Evolutionary conservation across 371 early-diverging fungal genomes (phyloP).

Genomic region (Apophysomyces variabilis): DNA sequence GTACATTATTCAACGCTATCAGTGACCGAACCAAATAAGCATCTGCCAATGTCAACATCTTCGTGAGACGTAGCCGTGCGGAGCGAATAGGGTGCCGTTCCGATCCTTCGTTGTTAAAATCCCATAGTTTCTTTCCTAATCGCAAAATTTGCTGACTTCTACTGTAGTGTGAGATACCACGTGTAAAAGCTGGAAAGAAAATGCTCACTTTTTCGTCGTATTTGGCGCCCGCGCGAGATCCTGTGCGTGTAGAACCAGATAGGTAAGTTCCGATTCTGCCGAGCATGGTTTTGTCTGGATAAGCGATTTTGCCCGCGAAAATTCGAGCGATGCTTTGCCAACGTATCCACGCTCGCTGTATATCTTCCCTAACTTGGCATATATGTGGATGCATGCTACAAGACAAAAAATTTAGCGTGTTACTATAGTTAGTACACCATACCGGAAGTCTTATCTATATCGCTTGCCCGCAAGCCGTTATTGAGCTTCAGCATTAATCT

Average conservation of each 20-base stretch:
- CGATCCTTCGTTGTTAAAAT: background rate
- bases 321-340: constrained; percentile 65
- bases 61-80: background rate
- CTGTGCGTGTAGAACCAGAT: constrained; percentile 42
- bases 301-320: constrained; percentile 47
- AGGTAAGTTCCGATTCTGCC: constrained; percentile 29
- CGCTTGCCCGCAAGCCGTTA: constrained; percentile 37
- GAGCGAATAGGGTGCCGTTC: background rate
- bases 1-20: constrained; percentile 20
- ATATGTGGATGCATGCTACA: constrained; percentile 56
- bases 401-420: background rate
- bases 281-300: constrained; percentile 33
- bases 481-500: constrained; percentile 54
- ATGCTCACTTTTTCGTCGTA: constrained; percentile 38
- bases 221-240: constrained; percentile 51
- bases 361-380: constrained; percentile 52
- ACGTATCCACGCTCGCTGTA: constrained; percentile 69
- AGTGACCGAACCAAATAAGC: constrained; percentile 26
- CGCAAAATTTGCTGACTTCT: background rate
- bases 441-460: constrained; percentile 35
- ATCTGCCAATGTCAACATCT: constrained; percentile 22
- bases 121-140: background rate
- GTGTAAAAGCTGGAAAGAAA: background rate
- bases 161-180: no score
- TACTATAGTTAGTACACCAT: background rate